A percentile compares a stretch with the other conserved stretches of the same genome.
Conservation (phyloP, 2,329 filamentous ascomycete species). For the Aureobasidium sp. region DNA sequence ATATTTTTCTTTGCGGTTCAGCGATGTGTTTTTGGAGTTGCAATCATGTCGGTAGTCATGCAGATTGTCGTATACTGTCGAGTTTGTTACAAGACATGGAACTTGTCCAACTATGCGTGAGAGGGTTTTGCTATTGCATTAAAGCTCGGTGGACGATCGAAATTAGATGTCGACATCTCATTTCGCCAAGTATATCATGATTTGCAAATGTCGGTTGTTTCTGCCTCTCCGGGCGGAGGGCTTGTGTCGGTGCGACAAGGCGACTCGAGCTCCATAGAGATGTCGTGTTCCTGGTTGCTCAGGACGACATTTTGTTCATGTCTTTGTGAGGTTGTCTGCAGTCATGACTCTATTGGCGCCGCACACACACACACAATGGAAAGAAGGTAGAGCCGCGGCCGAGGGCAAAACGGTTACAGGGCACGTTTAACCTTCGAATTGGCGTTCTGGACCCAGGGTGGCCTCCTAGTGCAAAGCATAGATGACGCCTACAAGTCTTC, state of each 20-base stretch:
- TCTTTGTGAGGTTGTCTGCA: neutral
- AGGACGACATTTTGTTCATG: neutral
- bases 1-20: neutral
- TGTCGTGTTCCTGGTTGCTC: neutral
- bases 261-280: neutral
- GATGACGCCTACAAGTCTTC: constrained; percentile 3
- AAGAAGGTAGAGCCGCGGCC: neutral
- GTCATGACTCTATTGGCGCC: neutral
- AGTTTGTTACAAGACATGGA: neutral
- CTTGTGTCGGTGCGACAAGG: neutral
- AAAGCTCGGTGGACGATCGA: neutral
- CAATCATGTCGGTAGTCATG: neutral
- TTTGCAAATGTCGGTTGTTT: neutral
- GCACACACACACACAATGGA: neutral
- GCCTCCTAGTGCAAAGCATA: neutral
- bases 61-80: neutral
- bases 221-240: neutral
- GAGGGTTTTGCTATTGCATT: neutral
- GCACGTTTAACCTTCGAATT: neutral
- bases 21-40: neutral
- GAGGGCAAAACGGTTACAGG: neutral
- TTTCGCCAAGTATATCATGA: neutral
- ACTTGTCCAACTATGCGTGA: neutral
- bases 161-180: neutral
- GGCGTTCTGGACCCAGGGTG: neutral